Conservation (phyloP, 768 basidiomycete genomes). For the Cubamyces lactineus region DNA sequence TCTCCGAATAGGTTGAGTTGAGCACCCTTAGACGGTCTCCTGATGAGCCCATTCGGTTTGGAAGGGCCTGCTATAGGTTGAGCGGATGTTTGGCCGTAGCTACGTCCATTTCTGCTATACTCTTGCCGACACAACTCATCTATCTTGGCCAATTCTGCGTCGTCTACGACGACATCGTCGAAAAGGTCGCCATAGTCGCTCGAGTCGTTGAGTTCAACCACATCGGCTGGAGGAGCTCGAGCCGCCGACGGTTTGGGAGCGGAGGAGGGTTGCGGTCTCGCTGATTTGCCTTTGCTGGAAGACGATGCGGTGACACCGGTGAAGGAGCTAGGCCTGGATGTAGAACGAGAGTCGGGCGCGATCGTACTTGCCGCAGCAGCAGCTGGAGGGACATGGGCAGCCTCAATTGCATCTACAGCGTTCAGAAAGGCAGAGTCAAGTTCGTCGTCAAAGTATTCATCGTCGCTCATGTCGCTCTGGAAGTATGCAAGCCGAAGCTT, state of each 20-base stretch:
- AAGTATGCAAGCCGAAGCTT: neutral
- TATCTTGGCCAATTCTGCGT: slow-evolving; percentile 53
- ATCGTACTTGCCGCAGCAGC: neutral
- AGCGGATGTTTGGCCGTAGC: slow-evolving; percentile 21
- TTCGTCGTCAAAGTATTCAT: slow-evolving; percentile 74
- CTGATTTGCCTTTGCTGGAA: too few relatives aligned
- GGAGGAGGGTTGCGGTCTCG: too few relatives aligned
- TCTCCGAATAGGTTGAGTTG: slow-evolving; percentile 75
- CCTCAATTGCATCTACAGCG: slow-evolving; percentile 74
- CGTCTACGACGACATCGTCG: slow-evolving; percentile 50
- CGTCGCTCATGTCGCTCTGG: slow-evolving; percentile 63
- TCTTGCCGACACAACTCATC: slow-evolving; percentile 52
- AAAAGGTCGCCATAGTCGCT: slow-evolving; percentile 39
- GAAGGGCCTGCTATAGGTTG: slow-evolving; percentile 45
- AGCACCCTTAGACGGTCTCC: slow-evolving; percentile 39
- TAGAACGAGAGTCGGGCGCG: neutral
- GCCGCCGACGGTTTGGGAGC: too few relatives aligned
- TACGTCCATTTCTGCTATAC: slow-evolving; percentile 42
- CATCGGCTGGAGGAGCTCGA: slow-evolving; percentile 17
- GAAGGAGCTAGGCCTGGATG: too few relatives aligned
- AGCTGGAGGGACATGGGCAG: slow-evolving; percentile 44
- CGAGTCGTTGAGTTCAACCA: slow-evolving; percentile 49
- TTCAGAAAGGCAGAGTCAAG: slow-evolving; percentile 57
- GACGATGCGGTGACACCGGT: too few relatives aligned
- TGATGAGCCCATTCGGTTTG: slow-evolving; percentile 8